A percentile compares a stretch with the other conserved stretches of the same genome.
Evolutionary conservation across 2,329 filamentous ascomycete species (phyloP).

Genomic region (Lachnellula arida): DNA sequence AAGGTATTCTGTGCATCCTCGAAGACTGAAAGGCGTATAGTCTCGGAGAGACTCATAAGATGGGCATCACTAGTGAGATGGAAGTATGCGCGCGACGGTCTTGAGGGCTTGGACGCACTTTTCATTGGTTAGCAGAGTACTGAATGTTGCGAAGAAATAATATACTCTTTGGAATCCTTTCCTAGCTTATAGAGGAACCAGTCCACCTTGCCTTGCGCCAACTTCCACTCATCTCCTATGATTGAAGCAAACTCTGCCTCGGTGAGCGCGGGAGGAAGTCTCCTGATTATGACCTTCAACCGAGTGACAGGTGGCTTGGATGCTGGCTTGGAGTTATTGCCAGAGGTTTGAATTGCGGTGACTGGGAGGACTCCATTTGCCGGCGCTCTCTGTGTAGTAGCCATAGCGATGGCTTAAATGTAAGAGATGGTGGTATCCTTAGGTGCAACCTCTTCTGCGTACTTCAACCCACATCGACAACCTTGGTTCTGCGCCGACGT

Average conservation of each 20-base stretch:
- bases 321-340: slow-evolving; percentile 37
- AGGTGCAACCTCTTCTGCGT: not conserved
- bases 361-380: slow-evolving; percentile 51
- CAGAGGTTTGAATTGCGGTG: slow-evolving; percentile 40
- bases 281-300: slow-evolving; percentile 78
- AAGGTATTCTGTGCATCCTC: slow-evolving; percentile 76
- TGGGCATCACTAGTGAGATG: slow-evolving; percentile 70
- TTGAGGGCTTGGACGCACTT: slow-evolving; percentile 80
- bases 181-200: slow-evolving; percentile 71
- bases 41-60: slow-evolving; percentile 62
- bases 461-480: not conserved
- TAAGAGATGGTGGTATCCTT: not conserved
- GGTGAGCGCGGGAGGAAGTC: slow-evolving; percentile 81
- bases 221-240: slow-evolving; percentile 76
- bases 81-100: slow-evolving; percentile 75
- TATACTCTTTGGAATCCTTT: slow-evolving; percentile 81
- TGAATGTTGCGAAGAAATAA: slow-evolving; percentile 12
- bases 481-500: not conserved
- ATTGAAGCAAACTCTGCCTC: slow-evolving; percentile 68
- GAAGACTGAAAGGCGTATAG: slow-evolving; percentile 65
- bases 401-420: slow-evolving; percentile 11
- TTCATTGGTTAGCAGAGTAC: slow-evolving; percentile 7
- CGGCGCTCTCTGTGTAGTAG: slow-evolving; percentile 31
- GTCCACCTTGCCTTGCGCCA: slow-evolving; percentile 76
- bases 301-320: slow-evolving; percentile 48